Conservation (phyloP, 1,139 yeast genomes). For the Zygoascus hellenicus region DNA sequence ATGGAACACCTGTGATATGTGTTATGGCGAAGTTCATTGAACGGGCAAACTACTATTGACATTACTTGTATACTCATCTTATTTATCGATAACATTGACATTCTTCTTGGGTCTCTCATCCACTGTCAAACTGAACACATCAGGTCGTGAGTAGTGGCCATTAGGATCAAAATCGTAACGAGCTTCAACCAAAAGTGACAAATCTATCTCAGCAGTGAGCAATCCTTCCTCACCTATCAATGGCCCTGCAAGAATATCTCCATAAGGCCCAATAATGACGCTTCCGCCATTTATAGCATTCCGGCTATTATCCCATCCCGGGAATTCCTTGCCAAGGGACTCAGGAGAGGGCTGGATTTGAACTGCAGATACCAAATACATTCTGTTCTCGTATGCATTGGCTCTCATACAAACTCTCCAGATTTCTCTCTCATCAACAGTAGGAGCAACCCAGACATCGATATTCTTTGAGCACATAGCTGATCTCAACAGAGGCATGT, state of each 20-base stretch:
- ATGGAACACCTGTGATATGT: too few species aligned
- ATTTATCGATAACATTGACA: neutral
- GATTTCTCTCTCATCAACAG: conserved; percentile 12
- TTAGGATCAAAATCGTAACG: conserved; percentile 37
- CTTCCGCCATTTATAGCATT: conserved; percentile 37
- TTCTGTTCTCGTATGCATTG: conserved; percentile 8
- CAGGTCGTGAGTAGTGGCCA: conserved; percentile 40
- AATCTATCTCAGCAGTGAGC: conserved; percentile 36
- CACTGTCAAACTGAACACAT: conserved; percentile 29
- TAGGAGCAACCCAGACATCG: conserved; percentile 38
- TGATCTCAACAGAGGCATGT: conserved; percentile 35
- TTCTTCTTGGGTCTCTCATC: conserved; percentile 7
- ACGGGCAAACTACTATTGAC: neutral
- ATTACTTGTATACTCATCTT: neutral
- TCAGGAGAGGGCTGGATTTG: conserved; percentile 14
- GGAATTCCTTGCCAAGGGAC: conserved; percentile 10
- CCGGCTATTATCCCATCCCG: conserved; percentile 13
- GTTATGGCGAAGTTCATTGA: too few species aligned
- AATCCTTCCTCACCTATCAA: conserved; percentile 37
- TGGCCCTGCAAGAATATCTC: conserved; percentile 41
- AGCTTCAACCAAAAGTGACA: conserved; percentile 33
- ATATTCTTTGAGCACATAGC: conserved; percentile 39
- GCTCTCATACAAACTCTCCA: conserved; percentile 8
- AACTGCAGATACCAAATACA: conserved; percentile 9
- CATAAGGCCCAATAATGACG: conserved; percentile 37